Conservation (phyloP, 768 basidiomycete genomes). For the Leccinum barrowsii region DNA sequence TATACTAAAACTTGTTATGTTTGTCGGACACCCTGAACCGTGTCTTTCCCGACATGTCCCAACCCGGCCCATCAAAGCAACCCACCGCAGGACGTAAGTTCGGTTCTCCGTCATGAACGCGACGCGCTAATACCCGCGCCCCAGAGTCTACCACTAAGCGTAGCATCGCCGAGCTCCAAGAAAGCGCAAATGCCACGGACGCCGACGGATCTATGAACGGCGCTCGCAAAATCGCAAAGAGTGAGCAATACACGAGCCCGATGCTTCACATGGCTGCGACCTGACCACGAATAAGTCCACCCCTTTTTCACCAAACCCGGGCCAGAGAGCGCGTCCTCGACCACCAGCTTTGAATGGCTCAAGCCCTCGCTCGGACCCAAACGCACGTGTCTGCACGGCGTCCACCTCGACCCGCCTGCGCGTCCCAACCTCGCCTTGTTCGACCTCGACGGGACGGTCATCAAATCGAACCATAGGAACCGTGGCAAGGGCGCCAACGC, state of each 20-base stretch:
- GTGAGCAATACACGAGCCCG: constrained; percentile 12
- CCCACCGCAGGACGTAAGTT: constrained; percentile 10
- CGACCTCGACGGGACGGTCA: constrained; percentile 86
- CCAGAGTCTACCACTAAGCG: constrained; percentile 20
- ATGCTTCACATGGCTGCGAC: too few species aligned
- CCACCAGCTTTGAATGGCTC: constrained; percentile 28
- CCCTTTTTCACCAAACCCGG: constrained; percentile 38
- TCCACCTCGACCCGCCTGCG: constrained; percentile 31
- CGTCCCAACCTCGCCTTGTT: constrained; percentile 69
- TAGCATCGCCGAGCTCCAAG: constrained; percentile 10
- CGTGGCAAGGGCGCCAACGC: constrained; percentile 36
- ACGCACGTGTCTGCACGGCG: constrained; percentile 35
- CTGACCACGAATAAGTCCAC: constrained; percentile 32
- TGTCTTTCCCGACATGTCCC: constrained; percentile 6
- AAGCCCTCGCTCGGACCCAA: constrained; percentile 35
- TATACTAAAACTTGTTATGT: constrained; percentile 9
- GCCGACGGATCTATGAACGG: constrained; percentile 14
- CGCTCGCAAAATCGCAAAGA: constrained; percentile 24
- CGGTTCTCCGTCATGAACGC: neutral
- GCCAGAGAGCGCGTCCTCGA: neutral
- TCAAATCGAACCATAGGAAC: constrained; percentile 41
- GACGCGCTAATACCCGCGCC: neutral
- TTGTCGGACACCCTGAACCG: neutral
- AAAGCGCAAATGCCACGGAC: constrained; percentile 10
- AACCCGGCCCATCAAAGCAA: constrained; percentile 13